These are phyloP conservation scores for Metarhizium guizhouense DNA, from an alignment of 2,329 filamentous ascomycete genomes.

Conservation along the genomic window DNA sequence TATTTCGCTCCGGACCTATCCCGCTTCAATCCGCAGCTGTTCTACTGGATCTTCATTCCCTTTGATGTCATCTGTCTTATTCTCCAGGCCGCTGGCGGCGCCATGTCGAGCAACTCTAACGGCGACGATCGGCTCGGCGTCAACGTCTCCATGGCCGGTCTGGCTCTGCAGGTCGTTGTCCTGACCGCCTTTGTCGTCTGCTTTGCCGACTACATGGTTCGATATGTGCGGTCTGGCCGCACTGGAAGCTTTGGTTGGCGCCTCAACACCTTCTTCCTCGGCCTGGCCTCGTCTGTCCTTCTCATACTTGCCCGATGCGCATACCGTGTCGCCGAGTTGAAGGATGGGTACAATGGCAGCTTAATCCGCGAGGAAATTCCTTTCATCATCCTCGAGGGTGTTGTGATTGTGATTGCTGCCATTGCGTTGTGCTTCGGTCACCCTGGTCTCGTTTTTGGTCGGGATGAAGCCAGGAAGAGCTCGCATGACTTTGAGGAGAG, in stretches of 20 bases:
- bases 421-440: conserved; percentile 29
- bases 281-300: conserved; percentile 43
- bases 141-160: conserved; percentile 38
- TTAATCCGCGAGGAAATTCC: conserved; percentile 43
- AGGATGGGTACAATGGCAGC: conserved; percentile 49
- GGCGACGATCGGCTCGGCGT: conserved; percentile 30
- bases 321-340: conserved; percentile 58
- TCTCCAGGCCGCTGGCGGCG: conserved; percentile 49
- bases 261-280: conserved; percentile 38
- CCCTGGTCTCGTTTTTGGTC: conserved; percentile 30
- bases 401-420: conserved; percentile 27
- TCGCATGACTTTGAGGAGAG: conserved; percentile 20
- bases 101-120: conserved; percentile 33
- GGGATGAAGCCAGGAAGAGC: conserved; percentile 6
- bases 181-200: conserved; percentile 41
- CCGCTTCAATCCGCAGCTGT: conserved; percentile 32
- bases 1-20: conserved; percentile 30
- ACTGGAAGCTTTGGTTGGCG: conserved; percentile 18
- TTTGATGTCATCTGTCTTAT: conserved; percentile 48
- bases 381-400: conserved; percentile 46
- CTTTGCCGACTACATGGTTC: conserved; percentile 41
- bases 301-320: conserved; percentile 54
- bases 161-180: conserved; percentile 49
- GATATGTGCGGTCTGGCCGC: conserved; percentile 25
- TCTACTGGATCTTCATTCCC: conserved; percentile 43